Evolutionary conservation across 805 yeast species (phyloP), one percentile per base, ranked within the genome.

Genomic region (Vanderwaltozyma tropicalis): DNA sequence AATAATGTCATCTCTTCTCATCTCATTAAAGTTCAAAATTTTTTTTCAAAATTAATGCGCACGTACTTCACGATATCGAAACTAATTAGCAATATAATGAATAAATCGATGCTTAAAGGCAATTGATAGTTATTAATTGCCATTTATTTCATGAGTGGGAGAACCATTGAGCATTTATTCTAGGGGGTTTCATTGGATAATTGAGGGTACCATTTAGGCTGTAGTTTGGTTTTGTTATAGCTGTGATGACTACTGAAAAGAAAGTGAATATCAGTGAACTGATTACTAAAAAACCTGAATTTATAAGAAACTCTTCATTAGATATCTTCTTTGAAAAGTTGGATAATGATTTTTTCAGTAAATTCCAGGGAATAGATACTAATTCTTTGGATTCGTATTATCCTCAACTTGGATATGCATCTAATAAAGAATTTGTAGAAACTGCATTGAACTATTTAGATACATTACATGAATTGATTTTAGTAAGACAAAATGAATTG

Each of bases 241-340:
- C 9, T 10, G 13, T 3, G 4, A 31, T 36, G 39, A 15, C 16
- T 5, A 25, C n/a, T 11, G 19, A 31, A 14, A 22, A 30, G 16
- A 17, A 5, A 19, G 14, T 36, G 2, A 24, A 28, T 24, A 39
- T 46, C 6, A 39, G 26, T 12, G 43, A 45, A 12, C 22, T 53
- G 10, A 27, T 55, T n/a, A 39, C 32, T 6, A 47, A 43, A 22
- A 37, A 42, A 18, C 69, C 69, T 3, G 57, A 62, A 15, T 50
- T 57, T 24, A 35, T 45, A 1, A 40, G 57, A n/a, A 43, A 51
- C 15, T 53, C 63, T 1, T 55, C 59, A 3, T 38, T 66, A n/a
- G 70, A 66, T 40, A 37, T 21, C 1, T 46, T 49, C 13, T 66
- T 66, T 41, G 31, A 39, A 10, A 35, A 37, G 3, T 24, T 58